These are phyloP conservation scores for Moricandia moricandioides DNA, from an alignment of 345 rosid species.

Conservation along the genomic window DNA sequence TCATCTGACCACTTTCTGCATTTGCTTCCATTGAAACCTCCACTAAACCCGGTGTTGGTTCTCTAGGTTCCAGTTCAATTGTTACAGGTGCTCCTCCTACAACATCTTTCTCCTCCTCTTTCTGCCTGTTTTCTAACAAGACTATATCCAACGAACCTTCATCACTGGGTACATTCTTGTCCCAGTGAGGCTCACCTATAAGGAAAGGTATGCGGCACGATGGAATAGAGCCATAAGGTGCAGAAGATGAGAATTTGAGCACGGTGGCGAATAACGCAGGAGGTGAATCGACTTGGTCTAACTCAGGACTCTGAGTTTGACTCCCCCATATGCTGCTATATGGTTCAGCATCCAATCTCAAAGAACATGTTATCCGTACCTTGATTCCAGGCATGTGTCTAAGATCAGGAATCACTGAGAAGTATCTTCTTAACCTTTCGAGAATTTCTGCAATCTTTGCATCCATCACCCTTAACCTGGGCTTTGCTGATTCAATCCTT, in stretches of 20 bases:
- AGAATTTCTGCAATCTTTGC: slow-evolving; percentile 72
- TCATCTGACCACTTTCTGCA: slow-evolving; percentile 75
- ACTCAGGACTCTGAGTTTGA: slow-evolving; percentile 43
- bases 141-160: slow-evolving; percentile 48
- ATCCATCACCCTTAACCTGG: slow-evolving; percentile 82
- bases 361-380: slow-evolving; percentile 62
- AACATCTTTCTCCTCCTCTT: slow-evolving; percentile 44
- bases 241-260: slow-evolving; percentile 80
- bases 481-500: slow-evolving; percentile 42
- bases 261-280: slow-evolving; percentile 86
- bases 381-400: slow-evolving; percentile 72
- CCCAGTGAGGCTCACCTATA: slow-evolving; percentile 60
- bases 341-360: slow-evolving; percentile 79
- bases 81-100: slow-evolving; percentile 60
- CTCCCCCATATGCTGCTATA: slow-evolving; percentile 54
- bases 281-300: slow-evolving; percentile 51
- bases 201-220: slow-evolving; percentile 80
- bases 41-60: slow-evolving; percentile 89
- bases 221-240: slow-evolving; percentile 82
- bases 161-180: slow-evolving; percentile 29
- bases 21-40: slow-evolving; percentile 86
- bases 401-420: slow-evolving; percentile 81
- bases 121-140: slow-evolving; percentile 44
- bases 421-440: slow-evolving; percentile 68
- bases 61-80: slow-evolving; percentile 73